Evolutionary conservation across 371 early-diverging fungal species (phyloP).

Genomic region (Parasitella parasitica): DNA sequence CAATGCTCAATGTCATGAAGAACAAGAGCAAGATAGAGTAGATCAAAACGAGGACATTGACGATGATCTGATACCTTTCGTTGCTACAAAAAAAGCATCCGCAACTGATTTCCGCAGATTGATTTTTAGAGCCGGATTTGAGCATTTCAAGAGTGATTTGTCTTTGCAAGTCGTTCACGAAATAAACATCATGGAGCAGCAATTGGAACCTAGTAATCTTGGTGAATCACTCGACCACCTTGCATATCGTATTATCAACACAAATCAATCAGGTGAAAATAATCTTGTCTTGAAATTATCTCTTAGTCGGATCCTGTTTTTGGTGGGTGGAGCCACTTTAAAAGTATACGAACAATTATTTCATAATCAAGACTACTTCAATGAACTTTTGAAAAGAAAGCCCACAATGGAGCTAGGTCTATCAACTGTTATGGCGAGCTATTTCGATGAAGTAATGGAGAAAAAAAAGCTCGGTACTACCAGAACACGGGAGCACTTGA

Average conservation of each 20-base stretch:
- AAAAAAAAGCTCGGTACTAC: not conserved
- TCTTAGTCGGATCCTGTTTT: not conserved
- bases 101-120: not conserved
- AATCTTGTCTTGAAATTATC: not conserved
- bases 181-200: not conserved
- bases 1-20: not conserved
- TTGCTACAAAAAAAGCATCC: not conserved
- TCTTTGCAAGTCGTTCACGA: not conserved
- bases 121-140: not conserved
- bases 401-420: not conserved
- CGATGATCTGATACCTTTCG: not conserved
- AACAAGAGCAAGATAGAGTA: not conserved
- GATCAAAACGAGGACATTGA: not conserved
- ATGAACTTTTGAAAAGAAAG: not conserved
- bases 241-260: not conserved
- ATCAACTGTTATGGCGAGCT: not conserved
- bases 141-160: not conserved
- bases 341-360: not conserved
- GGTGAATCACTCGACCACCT: not conserved
- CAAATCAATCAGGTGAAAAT: not conserved
- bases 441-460: not conserved
- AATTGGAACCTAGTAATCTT: not conserved
- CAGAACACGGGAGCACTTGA: not conserved
- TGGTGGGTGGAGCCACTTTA: not conserved
- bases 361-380: not conserved